Evolutionary conservation across 129 eudicot genomes (phyloP).

Genomic region (Ambrosia trifida): DNA sequence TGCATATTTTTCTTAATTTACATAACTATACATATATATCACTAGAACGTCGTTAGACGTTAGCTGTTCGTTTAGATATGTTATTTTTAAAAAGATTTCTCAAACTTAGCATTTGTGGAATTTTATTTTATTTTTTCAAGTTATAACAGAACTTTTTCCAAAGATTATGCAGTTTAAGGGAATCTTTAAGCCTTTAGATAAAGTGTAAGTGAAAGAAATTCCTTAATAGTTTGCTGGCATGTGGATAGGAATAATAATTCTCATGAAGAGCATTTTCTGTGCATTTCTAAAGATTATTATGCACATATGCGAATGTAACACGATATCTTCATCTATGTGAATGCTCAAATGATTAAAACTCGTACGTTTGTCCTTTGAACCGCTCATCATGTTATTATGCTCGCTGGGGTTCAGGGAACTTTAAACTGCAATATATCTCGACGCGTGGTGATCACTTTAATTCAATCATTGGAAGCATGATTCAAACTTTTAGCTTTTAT

Average conservation of each 20-base stretch:
- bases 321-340: not conserved
- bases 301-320: conserved; percentile 1
- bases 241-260: conserved; percentile 54
- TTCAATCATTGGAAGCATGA: conserved; percentile 17
- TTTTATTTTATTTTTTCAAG: too few relatives aligned
- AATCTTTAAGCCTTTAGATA: conserved; percentile 57
- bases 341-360: not conserved
- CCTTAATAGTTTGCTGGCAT: conserved; percentile 62
- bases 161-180: conserved; percentile 48
- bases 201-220: conserved; percentile 49
- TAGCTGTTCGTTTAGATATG: conserved; percentile 23
- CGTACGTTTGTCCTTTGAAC: not conserved
- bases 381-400: conserved; percentile 10
- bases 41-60: conserved; percentile 23
- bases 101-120: too few relatives aligned
- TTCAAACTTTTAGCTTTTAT: conserved; percentile 6
- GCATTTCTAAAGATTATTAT: conserved; percentile 23
- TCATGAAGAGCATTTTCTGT: conserved; percentile 31
- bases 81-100: not conserved
- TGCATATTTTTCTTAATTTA: too few relatives aligned
- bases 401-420: not conserved
- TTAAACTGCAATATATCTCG: conserved; percentile 1
- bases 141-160: conserved; percentile 36
- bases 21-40: conserved; percentile 2
- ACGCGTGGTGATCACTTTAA: not conserved